phyloP scores from a whole-genome alignment of 1,284 basidiomycete species.

The Farysia itapuensis region DNA sequence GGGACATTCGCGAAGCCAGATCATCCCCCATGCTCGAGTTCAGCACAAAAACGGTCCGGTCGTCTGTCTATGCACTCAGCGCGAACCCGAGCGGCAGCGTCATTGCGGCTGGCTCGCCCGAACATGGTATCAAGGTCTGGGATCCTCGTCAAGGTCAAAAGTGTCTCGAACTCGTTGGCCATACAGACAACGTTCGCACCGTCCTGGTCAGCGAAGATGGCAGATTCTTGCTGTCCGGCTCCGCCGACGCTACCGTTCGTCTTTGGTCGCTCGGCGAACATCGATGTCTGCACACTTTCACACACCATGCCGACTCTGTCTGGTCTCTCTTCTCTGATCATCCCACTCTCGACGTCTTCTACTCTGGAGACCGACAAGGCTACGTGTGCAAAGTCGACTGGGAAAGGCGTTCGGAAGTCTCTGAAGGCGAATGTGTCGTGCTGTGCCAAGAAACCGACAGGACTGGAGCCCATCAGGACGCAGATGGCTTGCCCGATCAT shows the following conservation, averaged over 20 bases:
- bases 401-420: slow-evolving; percentile 75
- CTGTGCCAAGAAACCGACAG: slow-evolving; percentile 61
- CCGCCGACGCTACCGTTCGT: slow-evolving; percentile 71
- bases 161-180: slow-evolving; percentile 65
- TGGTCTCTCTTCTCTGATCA: slow-evolving; percentile 89
- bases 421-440: slow-evolving; percentile 84
- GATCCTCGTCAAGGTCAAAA: slow-evolving; percentile 70
- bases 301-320: slow-evolving; percentile 90
- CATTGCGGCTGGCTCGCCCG: slow-evolving; percentile 86
- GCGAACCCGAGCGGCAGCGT: slow-evolving; percentile 73
- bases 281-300: slow-evolving; percentile 91
- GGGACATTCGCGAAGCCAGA: slow-evolving; percentile 64
- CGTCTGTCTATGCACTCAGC: slow-evolving; percentile 59
- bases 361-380: slow-evolving; percentile 90
- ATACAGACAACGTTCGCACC: slow-evolving; percentile 92
- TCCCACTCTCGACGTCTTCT: slow-evolving; percentile 85
- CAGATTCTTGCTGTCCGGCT: slow-evolving; percentile 65
- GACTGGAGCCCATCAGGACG: slow-evolving; percentile 1
- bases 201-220: slow-evolving; percentile 86
- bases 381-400: slow-evolving; percentile 87
- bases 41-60: slow-evolving; percentile 24
- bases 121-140: slow-evolving; percentile 85
- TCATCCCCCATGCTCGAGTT: slow-evolving; percentile 49
- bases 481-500: slow-evolving; percentile 2
- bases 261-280: slow-evolving; percentile 90